Evolutionary conservation across 495 filamentous ascomycete species (phyloP).

Genomic region (Lasiosphaeris hirsuta): DNA sequence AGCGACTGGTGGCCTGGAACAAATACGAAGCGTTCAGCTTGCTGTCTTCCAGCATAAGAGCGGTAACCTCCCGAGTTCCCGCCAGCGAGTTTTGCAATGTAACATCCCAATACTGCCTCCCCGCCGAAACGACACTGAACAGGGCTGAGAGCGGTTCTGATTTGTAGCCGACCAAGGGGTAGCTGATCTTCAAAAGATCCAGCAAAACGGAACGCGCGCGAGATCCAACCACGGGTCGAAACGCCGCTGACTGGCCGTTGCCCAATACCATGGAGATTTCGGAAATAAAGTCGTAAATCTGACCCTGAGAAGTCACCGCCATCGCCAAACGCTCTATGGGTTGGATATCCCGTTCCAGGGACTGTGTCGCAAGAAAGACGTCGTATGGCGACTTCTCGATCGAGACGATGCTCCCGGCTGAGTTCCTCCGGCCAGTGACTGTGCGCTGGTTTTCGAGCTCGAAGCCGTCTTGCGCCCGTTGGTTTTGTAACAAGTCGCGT

Average conservation of each 20-base stretch:
- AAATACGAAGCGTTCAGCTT: slow-evolving; percentile 56
- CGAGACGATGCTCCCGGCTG: slow-evolving; percentile 47
- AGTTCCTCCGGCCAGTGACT: slow-evolving; percentile 41
- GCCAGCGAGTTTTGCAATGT: slow-evolving; percentile 31
- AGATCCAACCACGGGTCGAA: slow-evolving; percentile 44
- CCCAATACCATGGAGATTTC: slow-evolving; percentile 52
- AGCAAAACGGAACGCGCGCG: slow-evolving; percentile 59
- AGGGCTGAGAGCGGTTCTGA: slow-evolving; percentile 61
- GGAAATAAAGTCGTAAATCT: slow-evolving; percentile 62
- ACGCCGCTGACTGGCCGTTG: slow-evolving; percentile 40
- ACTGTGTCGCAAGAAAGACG: slow-evolving; percentile 41
- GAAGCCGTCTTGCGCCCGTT: slow-evolving; percentile 56
- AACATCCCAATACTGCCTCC: slow-evolving; percentile 54
- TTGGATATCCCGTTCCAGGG: slow-evolving; percentile 37
- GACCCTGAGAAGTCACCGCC: slow-evolving; percentile 50
- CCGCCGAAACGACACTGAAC: slow-evolving; percentile 56
- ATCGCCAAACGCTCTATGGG: slow-evolving; percentile 40
- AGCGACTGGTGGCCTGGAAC: slow-evolving; percentile 63
- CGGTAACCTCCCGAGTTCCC: slow-evolving; percentile 46
- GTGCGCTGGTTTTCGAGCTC: slow-evolving; percentile 40
- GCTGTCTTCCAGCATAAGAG: slow-evolving; percentile 52
- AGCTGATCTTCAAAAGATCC: slow-evolving; percentile 59
- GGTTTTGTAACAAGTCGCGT: slow-evolving; percentile 59
- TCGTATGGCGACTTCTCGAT: slow-evolving; percentile 49
- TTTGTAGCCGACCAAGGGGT: slow-evolving; percentile 60